Percentiles rank a stretch among this genome's conserved stretches.
Evolutionary conservation across 768 basidiomycete genomes (phyloP).

Genomic region (Pulveroboletus sp.): DNA sequence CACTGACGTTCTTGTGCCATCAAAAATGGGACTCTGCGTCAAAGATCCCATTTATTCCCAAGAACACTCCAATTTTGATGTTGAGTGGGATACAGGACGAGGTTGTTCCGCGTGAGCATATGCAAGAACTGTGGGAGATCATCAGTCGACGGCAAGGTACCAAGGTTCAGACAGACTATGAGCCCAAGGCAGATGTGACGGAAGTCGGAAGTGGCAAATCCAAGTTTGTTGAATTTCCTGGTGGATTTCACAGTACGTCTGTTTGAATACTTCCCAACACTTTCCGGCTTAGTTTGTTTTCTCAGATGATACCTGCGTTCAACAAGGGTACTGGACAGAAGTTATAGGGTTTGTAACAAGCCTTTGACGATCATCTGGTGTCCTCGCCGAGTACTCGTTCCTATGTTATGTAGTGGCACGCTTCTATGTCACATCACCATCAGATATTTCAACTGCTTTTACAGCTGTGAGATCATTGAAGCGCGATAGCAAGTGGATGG

Average conservation of each 20-base stretch:
- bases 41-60: conserved; percentile 59
- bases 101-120: conserved; percentile 50
- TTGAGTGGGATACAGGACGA: conserved; percentile 63
- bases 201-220: conserved; percentile 51
- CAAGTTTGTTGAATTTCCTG: conserved; percentile 51
- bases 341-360: conserved; percentile 45
- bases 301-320: conserved; percentile 52
- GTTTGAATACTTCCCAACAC: background rate
- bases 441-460: background rate
- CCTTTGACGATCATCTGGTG: conserved; percentile 10
- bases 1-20: conserved; percentile 75
- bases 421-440: background rate
- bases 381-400: background rate
- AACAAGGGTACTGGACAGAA: conserved; percentile 51
- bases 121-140: conserved; percentile 64
- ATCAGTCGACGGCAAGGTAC: conserved; percentile 45
- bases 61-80: conserved; percentile 71
- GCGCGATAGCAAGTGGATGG: background rate
- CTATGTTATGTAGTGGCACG: background rate
- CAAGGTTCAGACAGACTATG: conserved; percentile 14
- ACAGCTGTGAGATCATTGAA: conserved; percentile 1
- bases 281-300: background rate
- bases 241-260: conserved; percentile 50
- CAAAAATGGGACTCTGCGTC: conserved; percentile 83
- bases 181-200: conserved; percentile 33